Evolutionary conservation across 805 yeast genomes (phyloP).

Genomic region (Tetrapisispora pingtungensis): DNA sequence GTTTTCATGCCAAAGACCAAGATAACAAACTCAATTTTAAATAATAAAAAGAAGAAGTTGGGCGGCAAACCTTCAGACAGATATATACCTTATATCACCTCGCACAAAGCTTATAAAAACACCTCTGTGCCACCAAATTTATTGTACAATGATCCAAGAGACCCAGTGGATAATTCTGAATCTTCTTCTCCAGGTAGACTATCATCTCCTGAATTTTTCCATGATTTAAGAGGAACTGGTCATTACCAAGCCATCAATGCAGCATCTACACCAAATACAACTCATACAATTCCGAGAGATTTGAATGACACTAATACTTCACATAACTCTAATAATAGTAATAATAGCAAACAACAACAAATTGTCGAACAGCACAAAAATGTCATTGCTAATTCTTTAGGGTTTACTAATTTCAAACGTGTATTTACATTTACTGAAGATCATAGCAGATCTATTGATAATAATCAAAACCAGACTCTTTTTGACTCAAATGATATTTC

Average conservation of each 20-base stretch:
- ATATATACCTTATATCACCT: constrained; percentile 31
- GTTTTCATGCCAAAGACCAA: background rate
- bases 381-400: constrained; percentile 42
- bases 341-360: constrained; percentile 1
- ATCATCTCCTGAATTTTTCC: constrained; percentile 26
- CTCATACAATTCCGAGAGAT: background rate
- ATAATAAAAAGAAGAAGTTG: constrained; percentile 2
- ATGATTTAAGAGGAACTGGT: constrained; percentile 16
- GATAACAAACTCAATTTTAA: background rate
- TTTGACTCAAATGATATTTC: constrained; percentile 13
- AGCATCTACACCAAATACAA: background rate
- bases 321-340: background rate
- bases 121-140: constrained; percentile 8
- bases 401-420: constrained; percentile 33
- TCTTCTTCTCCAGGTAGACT: constrained; percentile 23
- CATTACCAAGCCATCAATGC: constrained; percentile 15
- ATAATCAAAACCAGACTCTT: constrained; percentile 1
- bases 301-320: background rate
- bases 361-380: constrained; percentile 25
- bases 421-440: constrained; percentile 31
- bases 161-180: background rate
- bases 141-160: background rate
- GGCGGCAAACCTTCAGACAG: constrained; percentile 26
- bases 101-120: constrained; percentile 22
- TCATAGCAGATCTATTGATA: background rate